phyloP scores from a whole-genome alignment of 202 grass and related monocot genomes.

The Saccharum hybrid region DNA sequence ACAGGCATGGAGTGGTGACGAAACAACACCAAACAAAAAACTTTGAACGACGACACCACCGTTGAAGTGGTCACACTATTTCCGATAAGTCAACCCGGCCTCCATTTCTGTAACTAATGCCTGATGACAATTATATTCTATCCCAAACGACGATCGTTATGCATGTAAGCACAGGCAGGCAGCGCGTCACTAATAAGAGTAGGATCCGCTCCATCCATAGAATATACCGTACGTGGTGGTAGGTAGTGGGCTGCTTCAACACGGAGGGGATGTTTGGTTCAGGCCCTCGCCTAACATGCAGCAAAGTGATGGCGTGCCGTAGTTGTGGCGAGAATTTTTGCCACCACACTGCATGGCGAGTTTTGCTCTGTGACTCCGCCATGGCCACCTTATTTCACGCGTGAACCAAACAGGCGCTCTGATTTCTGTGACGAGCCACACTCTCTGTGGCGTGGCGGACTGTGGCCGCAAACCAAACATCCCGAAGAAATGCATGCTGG shows the following conservation, averaged over 20 bases:
- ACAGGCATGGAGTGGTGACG: constrained; percentile 7
- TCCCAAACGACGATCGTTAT: neutral
- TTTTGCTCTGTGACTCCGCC: too few relatives aligned
- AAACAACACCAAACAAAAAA: constrained; percentile 22
- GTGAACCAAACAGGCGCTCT: too few relatives aligned
- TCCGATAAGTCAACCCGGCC: constrained; percentile 46
- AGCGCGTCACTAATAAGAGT: neutral
- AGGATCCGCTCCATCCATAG: constrained; percentile 34
- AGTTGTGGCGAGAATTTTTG: too few relatives aligned
- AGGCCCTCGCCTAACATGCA: too few relatives aligned
- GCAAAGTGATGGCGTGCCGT: too few relatives aligned
- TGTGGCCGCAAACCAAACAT: too few relatives aligned
- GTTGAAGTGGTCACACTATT: constrained; percentile 43
- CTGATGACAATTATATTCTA: constrained; percentile 24
- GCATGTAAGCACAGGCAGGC: neutral
- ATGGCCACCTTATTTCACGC: too few relatives aligned
- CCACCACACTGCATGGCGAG: too few relatives aligned
- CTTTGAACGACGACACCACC: neutral
- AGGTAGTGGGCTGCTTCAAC: neutral
- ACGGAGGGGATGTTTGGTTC: too few relatives aligned
- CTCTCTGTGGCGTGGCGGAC: too few relatives aligned
- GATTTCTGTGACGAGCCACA: too few relatives aligned
- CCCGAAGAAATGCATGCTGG: too few relatives aligned
- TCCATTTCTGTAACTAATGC: constrained; percentile 24
- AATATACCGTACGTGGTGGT: constrained; percentile 23